phyloP scores from a whole-genome alignment of 2,329 filamentous ascomycete genomes.

The Neopestalotiopsis sp. region DNA sequence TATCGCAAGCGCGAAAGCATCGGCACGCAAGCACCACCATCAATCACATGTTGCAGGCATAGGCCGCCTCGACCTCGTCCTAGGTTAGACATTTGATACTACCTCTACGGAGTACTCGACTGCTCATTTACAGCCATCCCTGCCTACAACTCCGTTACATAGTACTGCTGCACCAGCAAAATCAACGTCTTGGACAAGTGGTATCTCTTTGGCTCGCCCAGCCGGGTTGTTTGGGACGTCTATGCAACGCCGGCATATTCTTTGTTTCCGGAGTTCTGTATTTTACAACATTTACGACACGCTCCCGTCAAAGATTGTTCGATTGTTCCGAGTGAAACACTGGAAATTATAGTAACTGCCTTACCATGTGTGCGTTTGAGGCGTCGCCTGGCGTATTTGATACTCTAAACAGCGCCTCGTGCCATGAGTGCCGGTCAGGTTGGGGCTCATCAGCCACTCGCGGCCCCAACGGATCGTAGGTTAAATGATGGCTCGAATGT shows the following conservation, averaged over 20 bases:
- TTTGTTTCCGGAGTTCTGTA: not conserved
- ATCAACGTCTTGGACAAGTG: too few relatives aligned
- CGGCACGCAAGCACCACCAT: not conserved
- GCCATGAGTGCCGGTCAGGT: not conserved
- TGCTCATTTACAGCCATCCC: not conserved
- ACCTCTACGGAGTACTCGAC: not conserved
- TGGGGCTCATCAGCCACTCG: not conserved
- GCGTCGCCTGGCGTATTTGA: too few relatives aligned
- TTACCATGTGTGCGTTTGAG: too few relatives aligned
- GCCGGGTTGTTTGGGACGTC: not conserved
- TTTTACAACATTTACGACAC: not conserved
- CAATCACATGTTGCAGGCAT: constrained; percentile 1
- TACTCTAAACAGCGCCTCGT: not conserved
- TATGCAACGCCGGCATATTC: not conserved
- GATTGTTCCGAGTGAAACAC: not conserved
- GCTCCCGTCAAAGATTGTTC: not conserved
- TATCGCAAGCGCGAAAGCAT: not conserved
- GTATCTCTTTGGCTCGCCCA: not conserved
- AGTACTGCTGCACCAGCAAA: too few relatives aligned
- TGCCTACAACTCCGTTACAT: not conserved
- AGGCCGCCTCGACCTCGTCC: not conserved
- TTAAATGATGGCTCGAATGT: not conserved
- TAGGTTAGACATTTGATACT: not conserved
- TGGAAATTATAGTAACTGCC: not conserved
- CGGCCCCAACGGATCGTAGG: not conserved